Percentiles rank a stretch among this genome's conserved stretches.
phyloP scores from a whole-genome alignment of 257 asterid species.

The Nicotiana tomentosiformis region DNA sequence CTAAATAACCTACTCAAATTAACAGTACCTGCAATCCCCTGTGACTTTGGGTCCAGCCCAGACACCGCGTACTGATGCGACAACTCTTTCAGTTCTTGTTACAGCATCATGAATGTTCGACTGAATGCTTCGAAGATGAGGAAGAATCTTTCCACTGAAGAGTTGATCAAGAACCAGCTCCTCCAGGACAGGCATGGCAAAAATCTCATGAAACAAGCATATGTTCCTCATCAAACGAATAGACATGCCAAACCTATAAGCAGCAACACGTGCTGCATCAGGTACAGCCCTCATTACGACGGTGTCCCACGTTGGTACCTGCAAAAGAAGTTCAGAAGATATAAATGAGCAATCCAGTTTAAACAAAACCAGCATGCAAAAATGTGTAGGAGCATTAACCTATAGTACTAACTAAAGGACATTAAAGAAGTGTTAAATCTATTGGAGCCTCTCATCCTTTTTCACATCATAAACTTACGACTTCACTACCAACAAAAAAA shows the following conservation, averaged over 20 bases:
- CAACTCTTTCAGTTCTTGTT: constrained; percentile 64
- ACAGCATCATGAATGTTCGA: constrained; percentile 76
- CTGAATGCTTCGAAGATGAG: constrained; percentile 80
- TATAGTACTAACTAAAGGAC: background rate
- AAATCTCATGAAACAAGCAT: constrained; percentile 74
- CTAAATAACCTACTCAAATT: background rate
- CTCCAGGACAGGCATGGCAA: constrained; percentile 71
- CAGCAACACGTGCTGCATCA: constrained; percentile 80
- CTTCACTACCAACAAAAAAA: background rate
- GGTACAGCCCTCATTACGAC: constrained; percentile 66
- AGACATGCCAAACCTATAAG: constrained; percentile 79
- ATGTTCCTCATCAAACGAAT: constrained; percentile 82
- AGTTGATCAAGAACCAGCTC: constrained; percentile 78
- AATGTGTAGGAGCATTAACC: background rate
- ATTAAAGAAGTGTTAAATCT: background rate
- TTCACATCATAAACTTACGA: background rate
- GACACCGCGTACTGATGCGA: constrained; percentile 73
- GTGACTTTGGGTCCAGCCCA: constrained; percentile 76
- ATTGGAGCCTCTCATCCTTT: background rate
- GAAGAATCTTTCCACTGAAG: constrained; percentile 71
- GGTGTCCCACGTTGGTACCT: constrained; percentile 91
- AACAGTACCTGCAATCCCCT: constrained; percentile 56
- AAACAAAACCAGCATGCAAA: constrained; percentile 1
- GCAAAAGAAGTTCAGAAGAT: constrained; percentile 5
- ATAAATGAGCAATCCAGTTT: background rate